A percentile compares a stretch with the other conserved stretches of the same genome.
Evolutionary conservation across 176 grass and related monocot species (phyloP).

Genomic region (Cenchrus americanus): DNA sequence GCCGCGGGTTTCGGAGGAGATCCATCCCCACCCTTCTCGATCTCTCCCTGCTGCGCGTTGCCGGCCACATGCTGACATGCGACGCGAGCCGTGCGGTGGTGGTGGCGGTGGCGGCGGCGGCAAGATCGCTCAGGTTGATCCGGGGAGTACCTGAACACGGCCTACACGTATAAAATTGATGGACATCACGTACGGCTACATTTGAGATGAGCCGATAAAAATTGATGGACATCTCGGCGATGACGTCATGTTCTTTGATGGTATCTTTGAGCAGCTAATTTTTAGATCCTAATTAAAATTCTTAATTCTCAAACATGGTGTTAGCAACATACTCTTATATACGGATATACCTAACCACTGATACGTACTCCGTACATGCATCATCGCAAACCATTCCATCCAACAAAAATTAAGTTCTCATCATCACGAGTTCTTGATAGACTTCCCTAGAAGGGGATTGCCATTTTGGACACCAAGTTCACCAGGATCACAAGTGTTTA

Average conservation of each 20-base stretch:
- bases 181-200: too few species aligned
- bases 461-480: not conserved
- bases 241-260: too few species aligned
- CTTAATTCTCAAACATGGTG: too few species aligned
- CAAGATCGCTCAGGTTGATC: slow-evolving; percentile 2
- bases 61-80: slow-evolving; percentile 21
- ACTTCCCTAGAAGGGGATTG: not conserved
- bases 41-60: slow-evolving; percentile 20
- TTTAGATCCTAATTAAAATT: too few species aligned
- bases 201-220: too few species aligned
- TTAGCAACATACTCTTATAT: too few species aligned
- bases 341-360: too few species aligned
- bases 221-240: too few species aligned
- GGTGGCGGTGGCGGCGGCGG: not conserved
- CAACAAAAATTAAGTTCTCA: not conserved
- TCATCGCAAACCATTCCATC: not conserved
- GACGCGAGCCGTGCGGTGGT: not conserved
- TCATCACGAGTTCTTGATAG: not conserved
- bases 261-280: too few species aligned
- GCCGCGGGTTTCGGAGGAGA: not conserved
- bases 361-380: too few species aligned
- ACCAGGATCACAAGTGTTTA: not conserved
- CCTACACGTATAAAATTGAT: too few species aligned
- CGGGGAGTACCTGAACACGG: not conserved
- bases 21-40: not conserved